Evolutionary conservation across 208 protist species (phyloP), one percentile per base, ranked within the genome.

Genomic region (Leishmania aethiopica): DNA sequence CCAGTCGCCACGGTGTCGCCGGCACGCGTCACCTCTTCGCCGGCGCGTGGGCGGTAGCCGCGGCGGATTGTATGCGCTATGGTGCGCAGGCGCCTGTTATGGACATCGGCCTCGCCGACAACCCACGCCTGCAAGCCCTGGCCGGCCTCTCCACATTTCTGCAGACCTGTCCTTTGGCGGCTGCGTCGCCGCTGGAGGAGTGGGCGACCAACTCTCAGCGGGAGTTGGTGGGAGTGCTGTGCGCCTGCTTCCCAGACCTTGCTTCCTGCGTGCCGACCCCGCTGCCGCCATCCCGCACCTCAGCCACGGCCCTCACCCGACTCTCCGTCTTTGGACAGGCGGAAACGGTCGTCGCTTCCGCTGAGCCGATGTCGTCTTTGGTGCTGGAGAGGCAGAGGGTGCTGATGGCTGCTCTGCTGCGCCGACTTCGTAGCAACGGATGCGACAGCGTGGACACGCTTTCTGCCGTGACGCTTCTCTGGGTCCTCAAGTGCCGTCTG

Each of bases 401-500:
- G 25, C 78, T 90, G 55, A 73, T 88, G 2, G 59, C 71, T 5
- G 71, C 78, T 8, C 60, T 91, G 47, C 82, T 79, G 72, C 76
- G 55, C 69, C 79, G 73, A 62, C 77, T 84, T 62, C 84, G 67
- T 59, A 71, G 40, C 59, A 42, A 47, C 32, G 67, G 87, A 60
- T 64, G 71, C 53, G 82, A 75, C 51, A 64, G 15, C 40, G 60
- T 59, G 11, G 84, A 92, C 76, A 84, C 85, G 51, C 72, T 93
- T 60, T 77, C 83, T 4, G 88, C 78, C 57, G 84, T 96, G 35
- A 83, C 84, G 73, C 84, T 96, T 37, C 86, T 94, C 25, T 94
- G 89, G 75, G 85, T 84, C 49, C 80, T 97, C 78, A 92, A 94
- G 73, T 96, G 90, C 84, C 92, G 93, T 17, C 83, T 98, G n/a